Evolutionary conservation across 192 early-diverging fungal genomes (phyloP).

Genomic region (Funneliformis mosseae): DNA sequence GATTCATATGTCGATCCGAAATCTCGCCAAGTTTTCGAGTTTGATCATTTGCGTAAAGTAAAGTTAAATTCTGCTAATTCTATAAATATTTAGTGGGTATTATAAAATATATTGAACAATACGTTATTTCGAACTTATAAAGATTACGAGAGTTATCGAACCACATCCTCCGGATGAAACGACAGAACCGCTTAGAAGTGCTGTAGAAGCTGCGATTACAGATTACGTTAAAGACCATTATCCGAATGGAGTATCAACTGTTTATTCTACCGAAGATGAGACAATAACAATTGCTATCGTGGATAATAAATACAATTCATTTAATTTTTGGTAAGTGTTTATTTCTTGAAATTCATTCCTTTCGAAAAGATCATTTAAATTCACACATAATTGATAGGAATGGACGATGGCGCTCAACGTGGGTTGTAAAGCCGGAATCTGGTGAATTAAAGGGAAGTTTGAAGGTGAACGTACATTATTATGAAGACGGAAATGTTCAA

Average conservation of each 20-base stretch:
- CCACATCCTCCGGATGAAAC: constrained; percentile 37
- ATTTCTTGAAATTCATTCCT: not conserved
- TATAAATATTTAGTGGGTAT: not conserved
- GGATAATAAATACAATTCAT: constrained; percentile 89
- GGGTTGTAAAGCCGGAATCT: constrained; percentile 65
- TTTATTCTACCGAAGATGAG: constrained; percentile 58
- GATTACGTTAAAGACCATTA: constrained; percentile 80
- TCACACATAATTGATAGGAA: constrained; percentile 58
- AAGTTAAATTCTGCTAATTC: not conserved
- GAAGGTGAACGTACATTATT: constrained; percentile 93
- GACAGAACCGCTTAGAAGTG: constrained; percentile 45
- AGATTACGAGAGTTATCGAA: constrained; percentile 43
- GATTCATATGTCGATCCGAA: constrained; percentile 76
- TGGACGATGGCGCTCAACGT: constrained; percentile 89
- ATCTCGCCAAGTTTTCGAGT: constrained; percentile 65
- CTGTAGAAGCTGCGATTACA: constrained; percentile 64
- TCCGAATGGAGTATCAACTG: constrained; percentile 69
- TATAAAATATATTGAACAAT: not conserved
- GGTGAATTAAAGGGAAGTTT: constrained; percentile 69
- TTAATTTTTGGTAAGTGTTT: constrained; percentile 83
- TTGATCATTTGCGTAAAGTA: constrained; percentile 81
- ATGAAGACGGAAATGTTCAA: constrained; percentile 99
- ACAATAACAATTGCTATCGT: constrained; percentile 69
- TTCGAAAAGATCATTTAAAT: not conserved
- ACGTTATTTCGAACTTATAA: not conserved